These are phyloP conservation scores for Chytridium lagenaria DNA, from an alignment of 371 early-diverging fungal genomes.

Conservation along the genomic window DNA sequence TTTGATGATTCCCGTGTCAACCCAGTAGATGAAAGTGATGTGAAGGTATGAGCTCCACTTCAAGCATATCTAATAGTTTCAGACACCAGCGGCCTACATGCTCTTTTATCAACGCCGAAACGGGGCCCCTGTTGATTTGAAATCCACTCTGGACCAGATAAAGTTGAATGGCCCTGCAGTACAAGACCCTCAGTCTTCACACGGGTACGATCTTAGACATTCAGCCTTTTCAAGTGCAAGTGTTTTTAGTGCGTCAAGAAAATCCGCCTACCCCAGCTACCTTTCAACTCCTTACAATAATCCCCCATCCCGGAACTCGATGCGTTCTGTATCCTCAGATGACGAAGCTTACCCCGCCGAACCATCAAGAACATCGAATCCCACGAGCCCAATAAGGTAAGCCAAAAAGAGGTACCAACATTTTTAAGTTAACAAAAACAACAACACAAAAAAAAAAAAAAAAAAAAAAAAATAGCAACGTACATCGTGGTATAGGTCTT, in stretches of 20 bases:
- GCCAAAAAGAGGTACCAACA: no score
- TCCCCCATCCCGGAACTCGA: background rate
- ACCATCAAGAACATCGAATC: background rate
- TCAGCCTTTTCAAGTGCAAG: background rate
- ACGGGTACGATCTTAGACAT: background rate
- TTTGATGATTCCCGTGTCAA: conserved; percentile 88
- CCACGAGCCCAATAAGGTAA: background rate
- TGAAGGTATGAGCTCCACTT: conserved; percentile 52
- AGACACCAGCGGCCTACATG: conserved; percentile 81
- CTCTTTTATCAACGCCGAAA: conserved; percentile 80
- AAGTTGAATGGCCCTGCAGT: background rate
- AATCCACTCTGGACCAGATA: conserved; percentile 14
- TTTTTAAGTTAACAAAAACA: no score
- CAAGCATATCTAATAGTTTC: background rate
- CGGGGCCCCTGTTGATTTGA: conserved; percentile 8
- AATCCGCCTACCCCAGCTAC: background rate
- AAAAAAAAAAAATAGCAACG: no score
- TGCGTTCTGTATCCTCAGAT: background rate
- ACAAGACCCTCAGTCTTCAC: background rate
- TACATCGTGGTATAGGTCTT: no score
- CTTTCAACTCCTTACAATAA: background rate
- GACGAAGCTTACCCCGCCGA: background rate
- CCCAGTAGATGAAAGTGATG: conserved; percentile 51
- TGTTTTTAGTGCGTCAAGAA: background rate
- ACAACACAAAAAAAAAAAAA: no score